Conservation (phyloP, 1,139 yeast genomes). For the Scheffersomyces lignicola region DNA sequence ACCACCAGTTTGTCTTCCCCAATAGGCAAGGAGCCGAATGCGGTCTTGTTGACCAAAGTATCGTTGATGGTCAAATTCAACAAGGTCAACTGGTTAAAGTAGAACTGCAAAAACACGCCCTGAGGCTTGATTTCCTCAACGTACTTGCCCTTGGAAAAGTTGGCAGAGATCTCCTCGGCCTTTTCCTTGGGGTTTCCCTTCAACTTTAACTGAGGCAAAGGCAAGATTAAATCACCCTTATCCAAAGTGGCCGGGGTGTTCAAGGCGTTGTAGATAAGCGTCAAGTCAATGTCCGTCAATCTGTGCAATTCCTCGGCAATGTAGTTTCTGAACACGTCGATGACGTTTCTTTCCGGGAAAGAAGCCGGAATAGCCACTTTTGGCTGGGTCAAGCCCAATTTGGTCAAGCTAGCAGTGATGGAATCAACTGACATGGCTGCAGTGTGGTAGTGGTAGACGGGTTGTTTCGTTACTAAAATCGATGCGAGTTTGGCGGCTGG, state of each 20-base stretch:
- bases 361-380: constrained; percentile 35
- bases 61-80: constrained; percentile 72
- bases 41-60: constrained; percentile 56
- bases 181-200: constrained; percentile 87
- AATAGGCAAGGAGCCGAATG: constrained; percentile 74
- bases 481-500: not conserved
- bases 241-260: constrained; percentile 86
- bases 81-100: constrained; percentile 66
- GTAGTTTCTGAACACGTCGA: constrained; percentile 85
- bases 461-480: not conserved
- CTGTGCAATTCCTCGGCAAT: constrained; percentile 75
- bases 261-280: constrained; percentile 76
- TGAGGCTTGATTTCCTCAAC: constrained; percentile 73
- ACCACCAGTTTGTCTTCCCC: constrained; percentile 74
- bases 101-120: constrained; percentile 92
- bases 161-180: constrained; percentile 80
- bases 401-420: constrained; percentile 35
- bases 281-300: constrained; percentile 69
- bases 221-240: constrained; percentile 90
- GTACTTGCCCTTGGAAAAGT: constrained; percentile 66
- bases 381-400: constrained; percentile 39
- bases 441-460: not conserved
- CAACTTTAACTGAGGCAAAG: constrained; percentile 89
- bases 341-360: constrained; percentile 70
- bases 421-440: constrained; percentile 15